Base-by-base conservation (phyloP, 2,329 filamentous ascomycete species). In the Curvularia sp. region DNA sequence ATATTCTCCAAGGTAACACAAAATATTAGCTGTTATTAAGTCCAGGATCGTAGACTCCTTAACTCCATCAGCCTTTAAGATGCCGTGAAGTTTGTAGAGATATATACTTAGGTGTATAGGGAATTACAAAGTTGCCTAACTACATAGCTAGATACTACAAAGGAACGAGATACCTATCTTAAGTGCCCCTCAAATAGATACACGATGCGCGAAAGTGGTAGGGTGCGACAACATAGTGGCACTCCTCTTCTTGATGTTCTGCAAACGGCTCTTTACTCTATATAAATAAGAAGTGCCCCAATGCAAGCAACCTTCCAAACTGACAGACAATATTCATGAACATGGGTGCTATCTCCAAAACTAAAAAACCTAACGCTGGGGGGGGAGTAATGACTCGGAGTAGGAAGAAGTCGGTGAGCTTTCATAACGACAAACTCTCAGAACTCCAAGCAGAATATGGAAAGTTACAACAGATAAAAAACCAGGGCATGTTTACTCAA, bases 381-480 rank as follows among this genome's bases (percentile, higher is more conserved):
- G n/a, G n/a, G n/a, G n/a, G n/a, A n/a, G n/a, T n/a, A n/a, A n/a
- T n/a, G n/a, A n/a, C n/a, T n/a, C n/a, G n/a, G 36, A 38, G n/a
- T 7, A 38, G 13, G n/a, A 38, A 38, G n/a, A 38, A n/a, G 3
- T 8, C 5, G n/a, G 18, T 38, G 18, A 15, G 7, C 8, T 7
- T n/a, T 38, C n/a, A 38, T 38, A 7, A 38, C n/a, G n/a, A 6
- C 18, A 38, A 38, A 18, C 28, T 53, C 30, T 21, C 13, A 49
- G 49, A 56, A 18, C 53, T 60, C 12, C 6, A 60, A 56, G 43
- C 9, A 39, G 53, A 56, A 50, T n/a, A n/a, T 46, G 19, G 12
- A 23, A 32, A 50, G 36, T 50, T 56, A 41, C 13, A 38, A 27
- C 3, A 57, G 43, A 34, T 8, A 52, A 10, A 45, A 21, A 15